A percentile compares a stretch with the other conserved stretches of the same genome.
Evolutionary conservation across 1,284 basidiomycete species (phyloP).

Genomic region (Naganishia liquefaciens): DNA sequence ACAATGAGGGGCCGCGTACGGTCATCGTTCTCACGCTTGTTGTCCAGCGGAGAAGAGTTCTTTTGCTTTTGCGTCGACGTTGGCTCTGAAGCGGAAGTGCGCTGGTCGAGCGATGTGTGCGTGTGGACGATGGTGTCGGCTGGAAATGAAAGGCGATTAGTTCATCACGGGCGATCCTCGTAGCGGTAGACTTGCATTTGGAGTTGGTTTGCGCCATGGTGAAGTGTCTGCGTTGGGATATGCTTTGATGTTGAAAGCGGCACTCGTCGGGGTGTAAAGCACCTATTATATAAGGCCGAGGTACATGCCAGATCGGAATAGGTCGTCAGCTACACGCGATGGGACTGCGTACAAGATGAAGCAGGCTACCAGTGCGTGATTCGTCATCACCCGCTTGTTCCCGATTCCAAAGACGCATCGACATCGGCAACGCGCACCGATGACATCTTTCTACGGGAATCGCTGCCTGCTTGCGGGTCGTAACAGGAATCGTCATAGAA

Average conservation of each 20-base stretch:
- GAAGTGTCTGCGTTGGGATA: too few relatives aligned
- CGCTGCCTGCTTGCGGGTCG: too few relatives aligned
- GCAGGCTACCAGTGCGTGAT: neutral
- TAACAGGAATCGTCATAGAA: neutral
- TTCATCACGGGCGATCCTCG: too few relatives aligned
- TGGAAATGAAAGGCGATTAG: neutral
- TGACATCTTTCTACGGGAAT: neutral
- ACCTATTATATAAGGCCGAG: too few relatives aligned
- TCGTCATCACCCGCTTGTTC: slow-evolving; percentile 4
- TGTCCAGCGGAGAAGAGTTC: slow-evolving; percentile 3
- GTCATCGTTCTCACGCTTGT: slow-evolving; percentile 11
- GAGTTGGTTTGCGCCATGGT: too few relatives aligned
- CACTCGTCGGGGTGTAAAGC: too few relatives aligned
- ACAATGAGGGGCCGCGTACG: too few relatives aligned
- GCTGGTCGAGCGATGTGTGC: neutral
- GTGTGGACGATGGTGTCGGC: slow-evolving; percentile 1
- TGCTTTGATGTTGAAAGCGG: too few relatives aligned
- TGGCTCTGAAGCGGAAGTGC: neutral
- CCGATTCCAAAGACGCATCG: slow-evolving; percentile 3
- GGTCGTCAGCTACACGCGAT: neutral
- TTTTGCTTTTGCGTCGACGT: neutral
- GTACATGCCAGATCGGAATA: neutral
- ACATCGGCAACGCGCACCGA: neutral
- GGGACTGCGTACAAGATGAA: neutral
- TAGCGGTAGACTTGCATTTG: too few relatives aligned